Evolutionary conservation across 208 protist genomes (phyloP).

Genomic region (Crithidia brevicula): DNA sequence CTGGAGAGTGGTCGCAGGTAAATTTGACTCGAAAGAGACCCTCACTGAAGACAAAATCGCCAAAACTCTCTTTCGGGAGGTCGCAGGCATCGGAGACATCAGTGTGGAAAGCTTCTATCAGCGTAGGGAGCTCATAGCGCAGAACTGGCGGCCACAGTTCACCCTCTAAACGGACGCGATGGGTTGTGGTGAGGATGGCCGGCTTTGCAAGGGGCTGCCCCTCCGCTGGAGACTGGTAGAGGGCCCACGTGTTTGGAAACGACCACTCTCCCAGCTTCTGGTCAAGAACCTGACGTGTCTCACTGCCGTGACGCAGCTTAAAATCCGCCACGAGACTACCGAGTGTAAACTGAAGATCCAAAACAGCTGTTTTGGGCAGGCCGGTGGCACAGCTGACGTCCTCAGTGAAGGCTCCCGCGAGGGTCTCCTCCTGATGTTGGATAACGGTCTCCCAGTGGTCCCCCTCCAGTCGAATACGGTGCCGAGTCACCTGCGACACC

Average conservation of each 20-base stretch:
- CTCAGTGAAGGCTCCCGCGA: slow-evolving; percentile 31
- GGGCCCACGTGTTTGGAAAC: slow-evolving; percentile 18
- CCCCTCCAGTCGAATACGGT: slow-evolving; percentile 48
- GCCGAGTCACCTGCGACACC: slow-evolving; percentile 26
- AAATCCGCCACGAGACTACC: slow-evolving; percentile 45
- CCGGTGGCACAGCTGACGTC: slow-evolving; percentile 37
- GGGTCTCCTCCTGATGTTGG: slow-evolving; percentile 18
- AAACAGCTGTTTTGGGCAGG: not conserved
- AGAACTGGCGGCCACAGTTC: slow-evolving; percentile 35
- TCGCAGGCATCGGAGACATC: slow-evolving; percentile 33
- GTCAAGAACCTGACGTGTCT: not conserved
- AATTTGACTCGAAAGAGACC: slow-evolving; percentile 32
- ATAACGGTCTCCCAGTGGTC: slow-evolving; percentile 46
- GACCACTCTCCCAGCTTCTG: slow-evolving; percentile 3
- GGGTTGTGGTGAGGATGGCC: slow-evolving; percentile 26
- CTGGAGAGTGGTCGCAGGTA: slow-evolving; percentile 17
- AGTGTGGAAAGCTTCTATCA: slow-evolving; percentile 35
- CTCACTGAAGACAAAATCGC: slow-evolving; percentile 28
- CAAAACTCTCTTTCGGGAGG: slow-evolving; percentile 23
- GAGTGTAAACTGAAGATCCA: slow-evolving; percentile 22
- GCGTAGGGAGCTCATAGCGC: slow-evolving; percentile 26
- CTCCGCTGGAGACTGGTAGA: slow-evolving; percentile 8
- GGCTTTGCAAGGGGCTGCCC: not conserved
- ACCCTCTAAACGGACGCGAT: slow-evolving; percentile 42
- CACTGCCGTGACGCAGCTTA: slow-evolving; percentile 23